Conservation (phyloP, 495 filamentous ascomycete species). For the Podospora conica region DNA sequence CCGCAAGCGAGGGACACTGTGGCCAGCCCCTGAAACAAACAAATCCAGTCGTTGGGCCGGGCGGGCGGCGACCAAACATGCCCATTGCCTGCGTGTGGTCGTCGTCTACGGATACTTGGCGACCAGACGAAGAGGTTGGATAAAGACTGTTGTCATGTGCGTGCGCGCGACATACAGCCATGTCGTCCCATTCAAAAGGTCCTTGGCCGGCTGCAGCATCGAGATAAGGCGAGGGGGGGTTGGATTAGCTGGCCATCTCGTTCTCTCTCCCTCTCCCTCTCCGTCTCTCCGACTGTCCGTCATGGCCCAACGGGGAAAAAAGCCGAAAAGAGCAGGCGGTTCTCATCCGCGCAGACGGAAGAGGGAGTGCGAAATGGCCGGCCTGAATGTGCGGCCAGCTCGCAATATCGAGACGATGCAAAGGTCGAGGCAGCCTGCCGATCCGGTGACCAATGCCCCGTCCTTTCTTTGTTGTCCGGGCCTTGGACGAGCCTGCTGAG, state of each 20-base stretch:
- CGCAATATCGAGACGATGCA: slow-evolving; percentile 6
- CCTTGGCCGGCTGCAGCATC: slow-evolving; percentile 13
- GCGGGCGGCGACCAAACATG: neutral
- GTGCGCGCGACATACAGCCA: slow-evolving; percentile 7
- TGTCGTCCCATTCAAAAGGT: neutral
- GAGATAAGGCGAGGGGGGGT: slow-evolving; percentile 13
- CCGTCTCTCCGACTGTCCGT: neutral
- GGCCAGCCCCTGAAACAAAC: neutral
- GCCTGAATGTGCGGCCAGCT: neutral
- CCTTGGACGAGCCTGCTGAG: no score
- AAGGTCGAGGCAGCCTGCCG: neutral
- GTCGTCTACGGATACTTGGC: no score
- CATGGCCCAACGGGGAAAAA: neutral
- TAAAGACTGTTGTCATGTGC: neutral
- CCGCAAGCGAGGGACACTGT: neutral
- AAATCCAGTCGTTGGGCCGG: neutral
- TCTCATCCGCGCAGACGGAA: neutral
- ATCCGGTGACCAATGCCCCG: neutral
- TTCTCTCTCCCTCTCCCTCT: neutral
- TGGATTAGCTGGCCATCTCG: neutral
- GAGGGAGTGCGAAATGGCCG: neutral
- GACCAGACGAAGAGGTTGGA: neutral
- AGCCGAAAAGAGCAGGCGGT: neutral
- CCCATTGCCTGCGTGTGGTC: no score
- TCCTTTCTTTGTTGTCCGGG: neutral